Conservation (phyloP, 495 filamentous ascomycete species). For the Hypoxylon perforatum region DNA sequence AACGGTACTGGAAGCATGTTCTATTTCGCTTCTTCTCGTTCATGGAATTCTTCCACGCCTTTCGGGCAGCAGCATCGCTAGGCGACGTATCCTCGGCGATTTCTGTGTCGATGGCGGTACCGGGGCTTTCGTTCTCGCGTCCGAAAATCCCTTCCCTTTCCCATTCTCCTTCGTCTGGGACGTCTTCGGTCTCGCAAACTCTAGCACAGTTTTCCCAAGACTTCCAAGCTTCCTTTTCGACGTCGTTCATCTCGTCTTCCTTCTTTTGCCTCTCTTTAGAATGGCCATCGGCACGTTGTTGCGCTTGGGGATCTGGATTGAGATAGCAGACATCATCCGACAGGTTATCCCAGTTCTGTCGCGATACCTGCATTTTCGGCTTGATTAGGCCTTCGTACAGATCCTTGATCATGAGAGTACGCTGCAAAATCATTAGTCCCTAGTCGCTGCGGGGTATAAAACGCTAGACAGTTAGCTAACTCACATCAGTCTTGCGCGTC, state of each 20-base stretch:
- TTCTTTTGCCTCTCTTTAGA: slow-evolving; percentile 43
- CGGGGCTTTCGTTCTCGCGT: slow-evolving; percentile 28
- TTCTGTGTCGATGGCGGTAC: slow-evolving; percentile 42
- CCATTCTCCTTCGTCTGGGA: slow-evolving; percentile 43
- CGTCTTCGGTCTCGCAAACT: slow-evolving; percentile 52
- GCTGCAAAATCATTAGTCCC: slow-evolving; percentile 28
- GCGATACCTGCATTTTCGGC: slow-evolving; percentile 45
- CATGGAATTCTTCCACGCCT: slow-evolving; percentile 33
- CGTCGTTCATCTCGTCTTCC: slow-evolving; percentile 47
- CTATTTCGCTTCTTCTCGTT: slow-evolving; percentile 45
- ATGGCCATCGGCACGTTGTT: slow-evolving; percentile 30
- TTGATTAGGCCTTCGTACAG: slow-evolving; percentile 54
- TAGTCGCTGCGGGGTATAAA: slow-evolving; percentile 39
- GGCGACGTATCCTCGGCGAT: slow-evolving; percentile 72
- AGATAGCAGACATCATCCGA: slow-evolving; percentile 54
- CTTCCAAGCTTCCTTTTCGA: slow-evolving; percentile 51
- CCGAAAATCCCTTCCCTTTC: slow-evolving; percentile 11
- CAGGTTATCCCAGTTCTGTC: slow-evolving; percentile 58
- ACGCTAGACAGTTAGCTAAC: slow-evolving; percentile 44
- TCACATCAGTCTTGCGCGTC: slow-evolving; percentile 50
- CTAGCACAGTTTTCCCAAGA: slow-evolving; percentile 54
- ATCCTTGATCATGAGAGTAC: slow-evolving; percentile 53
- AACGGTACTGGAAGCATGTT: slow-evolving; percentile 50
- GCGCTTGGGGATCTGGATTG: slow-evolving; percentile 45
- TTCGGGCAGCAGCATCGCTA: slow-evolving; percentile 67